A percentile compares a stretch with the other conserved stretches of the same genome.
These are phyloP conservation scores for Elaphomyces granulatus DNA, from an alignment of 495 filamentous ascomycete species.

Conservation along the genomic window DNA sequence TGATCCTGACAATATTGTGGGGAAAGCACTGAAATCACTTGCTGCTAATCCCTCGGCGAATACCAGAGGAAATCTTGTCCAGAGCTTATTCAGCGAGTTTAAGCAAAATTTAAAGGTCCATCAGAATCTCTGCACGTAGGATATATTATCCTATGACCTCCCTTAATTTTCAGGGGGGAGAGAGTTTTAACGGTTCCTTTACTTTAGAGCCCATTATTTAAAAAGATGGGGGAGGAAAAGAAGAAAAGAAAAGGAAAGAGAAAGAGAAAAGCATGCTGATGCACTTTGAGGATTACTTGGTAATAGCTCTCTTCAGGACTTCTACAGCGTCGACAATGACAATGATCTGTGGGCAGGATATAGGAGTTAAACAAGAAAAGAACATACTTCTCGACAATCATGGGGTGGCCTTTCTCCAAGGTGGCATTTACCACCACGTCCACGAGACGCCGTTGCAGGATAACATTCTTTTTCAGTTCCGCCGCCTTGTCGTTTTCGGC, in stretches of 20 bases:
- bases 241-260: constrained; percentile 5
- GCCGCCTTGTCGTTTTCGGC: constrained; percentile 27
- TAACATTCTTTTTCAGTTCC: constrained; percentile 32
- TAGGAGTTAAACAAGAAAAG: constrained; percentile 9
- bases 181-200: neutral
- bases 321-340: constrained; percentile 14
- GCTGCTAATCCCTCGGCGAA: too few relatives aligned
- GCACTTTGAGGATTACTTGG: constrained; percentile 22
- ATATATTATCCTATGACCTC: too few relatives aligned
- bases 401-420: constrained; percentile 45
- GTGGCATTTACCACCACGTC: constrained; percentile 45
- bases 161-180: too few relatives aligned
- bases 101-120: too few relatives aligned
- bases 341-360: constrained; percentile 13
- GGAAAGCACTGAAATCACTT: neutral
- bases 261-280: constrained; percentile 11
- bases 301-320: constrained; percentile 20
- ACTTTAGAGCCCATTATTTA: constrained; percentile 14
- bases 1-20: neutral
- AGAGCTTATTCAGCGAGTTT: too few relatives aligned
- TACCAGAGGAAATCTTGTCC: too few relatives aligned
- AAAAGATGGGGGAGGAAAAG: neutral
- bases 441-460: constrained; percentile 43
- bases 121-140: too few relatives aligned
- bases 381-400: constrained; percentile 52